A percentile compares a stretch with the other conserved stretches of the same genome.
Evolutionary conservation across 2,329 filamentous ascomycete genomes (phyloP).

Genomic region (Thielaviopsis ethacetica): DNA sequence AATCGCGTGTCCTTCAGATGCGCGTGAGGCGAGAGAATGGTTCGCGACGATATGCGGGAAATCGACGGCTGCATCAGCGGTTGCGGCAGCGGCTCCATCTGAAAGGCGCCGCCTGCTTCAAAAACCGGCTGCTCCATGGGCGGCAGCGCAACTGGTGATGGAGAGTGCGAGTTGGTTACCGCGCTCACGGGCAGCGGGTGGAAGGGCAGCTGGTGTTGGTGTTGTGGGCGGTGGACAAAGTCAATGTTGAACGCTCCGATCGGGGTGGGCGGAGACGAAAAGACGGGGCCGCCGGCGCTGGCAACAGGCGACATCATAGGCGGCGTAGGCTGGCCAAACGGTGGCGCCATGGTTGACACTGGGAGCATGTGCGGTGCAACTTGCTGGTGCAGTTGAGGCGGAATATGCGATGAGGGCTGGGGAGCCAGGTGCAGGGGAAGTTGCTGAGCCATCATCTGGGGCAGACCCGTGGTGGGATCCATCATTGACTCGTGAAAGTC

Average conservation of each 20-base stretch:
- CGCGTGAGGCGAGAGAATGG: neutral
- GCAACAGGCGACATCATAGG: neutral
- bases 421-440: neutral
- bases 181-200: neutral
- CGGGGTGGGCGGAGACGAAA: neutral
- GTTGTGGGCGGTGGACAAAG: constrained; percentile 1
- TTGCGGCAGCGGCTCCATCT: neutral
- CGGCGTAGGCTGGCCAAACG: neutral
- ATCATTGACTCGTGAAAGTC: neutral
- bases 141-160: neutral
- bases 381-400: neutral
- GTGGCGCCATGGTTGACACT: neutral
- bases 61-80: neutral
- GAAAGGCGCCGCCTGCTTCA: neutral
- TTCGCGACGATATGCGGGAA: neutral
- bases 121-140: neutral
- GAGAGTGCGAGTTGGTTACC: neutral
- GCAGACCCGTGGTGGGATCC: neutral
- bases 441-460: neutral
- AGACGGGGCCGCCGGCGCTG: neutral
- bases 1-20: constrained; percentile 2
- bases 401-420: neutral
- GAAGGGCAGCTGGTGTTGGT: constrained; percentile 1
- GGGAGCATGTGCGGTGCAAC: neutral
- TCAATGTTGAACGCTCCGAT: constrained; percentile 3